Conservation (phyloP, 352 stramenopile genomes). For the Paralagenidium karlingii region DNA sequence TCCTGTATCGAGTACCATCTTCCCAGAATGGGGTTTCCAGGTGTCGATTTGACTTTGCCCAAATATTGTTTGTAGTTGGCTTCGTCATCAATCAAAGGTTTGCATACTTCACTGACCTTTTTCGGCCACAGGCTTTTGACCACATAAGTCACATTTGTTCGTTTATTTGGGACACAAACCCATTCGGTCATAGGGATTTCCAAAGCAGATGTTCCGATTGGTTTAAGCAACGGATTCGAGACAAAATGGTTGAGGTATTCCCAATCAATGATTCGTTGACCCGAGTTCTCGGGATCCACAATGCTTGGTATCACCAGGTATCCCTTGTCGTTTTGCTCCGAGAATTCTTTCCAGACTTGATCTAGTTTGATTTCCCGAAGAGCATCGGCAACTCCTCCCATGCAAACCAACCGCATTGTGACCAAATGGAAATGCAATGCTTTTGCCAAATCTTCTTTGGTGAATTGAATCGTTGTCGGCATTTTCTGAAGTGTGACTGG, state of each 20-base stretch:
- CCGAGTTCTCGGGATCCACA: background rate
- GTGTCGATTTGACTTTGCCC: conserved; percentile 48
- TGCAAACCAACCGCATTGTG: conserved; percentile 67
- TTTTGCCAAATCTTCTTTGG: conserved; percentile 37
- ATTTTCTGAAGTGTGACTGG: conserved; percentile 44
- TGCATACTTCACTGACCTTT: conserved; percentile 25
- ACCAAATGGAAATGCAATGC: conserved; percentile 67
- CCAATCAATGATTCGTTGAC: conserved; percentile 34
- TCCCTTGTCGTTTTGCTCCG: conserved; percentile 78
- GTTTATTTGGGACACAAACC: conserved; percentile 57
- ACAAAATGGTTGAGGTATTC: conserved; percentile 49
- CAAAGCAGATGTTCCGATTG: conserved; percentile 19
- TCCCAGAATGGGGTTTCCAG: conserved; percentile 62
- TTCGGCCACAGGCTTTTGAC: conserved; percentile 25
- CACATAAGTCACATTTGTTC: conserved; percentile 62
- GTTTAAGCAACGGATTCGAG: conserved; percentile 37
- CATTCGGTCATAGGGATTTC: conserved; percentile 26
- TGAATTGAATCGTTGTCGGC: conserved; percentile 23
- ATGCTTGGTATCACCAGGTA: conserved; percentile 67
- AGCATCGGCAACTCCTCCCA: conserved; percentile 58
- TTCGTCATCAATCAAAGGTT: conserved; percentile 23
- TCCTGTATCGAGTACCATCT: conserved; percentile 62
- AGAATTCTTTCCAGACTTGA: conserved; percentile 70
- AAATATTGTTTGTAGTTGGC: conserved; percentile 16
- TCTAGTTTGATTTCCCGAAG: conserved; percentile 58